These are phyloP conservation scores for Amborella trichopoda DNA, from an alignment of 164 flowering plant species.

Conservation along the genomic window DNA sequence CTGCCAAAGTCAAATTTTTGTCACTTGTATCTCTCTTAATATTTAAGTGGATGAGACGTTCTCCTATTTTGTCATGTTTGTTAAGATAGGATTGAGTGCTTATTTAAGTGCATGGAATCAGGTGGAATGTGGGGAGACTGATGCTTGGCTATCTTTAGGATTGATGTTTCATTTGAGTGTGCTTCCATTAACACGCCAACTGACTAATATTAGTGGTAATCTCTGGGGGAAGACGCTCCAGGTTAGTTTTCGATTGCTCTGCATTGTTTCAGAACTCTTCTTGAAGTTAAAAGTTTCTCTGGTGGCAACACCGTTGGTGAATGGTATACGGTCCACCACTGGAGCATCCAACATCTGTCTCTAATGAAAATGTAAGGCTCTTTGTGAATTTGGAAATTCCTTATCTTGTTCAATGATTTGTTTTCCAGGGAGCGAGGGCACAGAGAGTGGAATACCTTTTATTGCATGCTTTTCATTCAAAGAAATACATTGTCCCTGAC, in stretches of 20 bases:
- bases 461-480: conserved; percentile 88
- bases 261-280: too few species aligned
- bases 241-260: conserved; percentile 27
- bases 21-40: neutral
- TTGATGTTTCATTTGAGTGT: conserved; percentile 95
- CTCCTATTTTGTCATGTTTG: neutral
- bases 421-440: conserved; percentile 91
- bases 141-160: conserved; percentile 98
- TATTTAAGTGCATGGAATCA: conserved; percentile 14
- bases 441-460: conserved; percentile 95
- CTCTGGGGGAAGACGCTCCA: conserved; percentile 99
- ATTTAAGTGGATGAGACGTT: neutral
- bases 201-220: conserved; percentile 95
- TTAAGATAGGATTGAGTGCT: neutral
- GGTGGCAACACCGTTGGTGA: too few species aligned
- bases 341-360: too few species aligned
- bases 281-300: too few species aligned
- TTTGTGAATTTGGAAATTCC: neutral
- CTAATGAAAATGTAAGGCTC: neutral
- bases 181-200: conserved; percentile 93
- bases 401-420: neutral
- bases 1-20: neutral
- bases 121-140: conserved; percentile 92
- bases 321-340: too few species aligned
- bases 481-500: conserved; percentile 91